Base-by-base conservation (phyloP, 352 stramenopile species). In the Phytophthora pseudosyringae region DNA sequence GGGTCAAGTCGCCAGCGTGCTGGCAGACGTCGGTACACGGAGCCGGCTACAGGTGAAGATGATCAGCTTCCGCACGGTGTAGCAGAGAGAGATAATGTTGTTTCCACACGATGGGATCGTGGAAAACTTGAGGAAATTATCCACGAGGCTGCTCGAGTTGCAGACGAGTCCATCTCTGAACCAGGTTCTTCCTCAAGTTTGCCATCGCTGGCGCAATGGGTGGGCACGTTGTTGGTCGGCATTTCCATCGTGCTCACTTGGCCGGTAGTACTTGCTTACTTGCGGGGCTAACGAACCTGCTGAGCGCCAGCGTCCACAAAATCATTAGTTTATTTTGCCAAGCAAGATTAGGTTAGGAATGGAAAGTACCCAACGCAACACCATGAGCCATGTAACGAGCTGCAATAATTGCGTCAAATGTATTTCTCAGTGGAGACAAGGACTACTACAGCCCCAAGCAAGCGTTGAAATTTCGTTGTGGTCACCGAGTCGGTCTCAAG, bases 171-270 rank as follows among this genome's bases (percentile, higher is more conserved):
- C 28, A 32, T 26, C 12, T n/a, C 13, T 47, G 33, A 57, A 16
- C 9, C 50, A 44, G 29, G 16, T 46, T 47, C 13, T 38, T 4
- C 1, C 0, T 18, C 28, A 39, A 52, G 18, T 10, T 62, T 5
- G 3, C 33, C 2, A 21, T 38, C 18, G 6, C 36, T 53, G 6
- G 3, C 53, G 28, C 56, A 55, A 9, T 61, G 48, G 48, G 4
- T 62, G 21, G 56, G 41, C 4, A 53, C 39, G 28, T 45, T 66
- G 11, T 3, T 62, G 4, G 7, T 71, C 9, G 63, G 55, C 5
- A 49, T 66, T 47, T 71, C 63, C 5, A 71, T 71, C 18, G 25
- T 66, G 38, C 40, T 66, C 7, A 71, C 55, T 9, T 70, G 55
- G 61, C 61, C 62, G 15, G 36, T 70, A 26, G 47, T 12, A 4